These are phyloP conservation scores for Pleomassaria siparia DNA, from an alignment of 2,329 filamentous ascomycete species.

Conservation along the genomic window DNA sequence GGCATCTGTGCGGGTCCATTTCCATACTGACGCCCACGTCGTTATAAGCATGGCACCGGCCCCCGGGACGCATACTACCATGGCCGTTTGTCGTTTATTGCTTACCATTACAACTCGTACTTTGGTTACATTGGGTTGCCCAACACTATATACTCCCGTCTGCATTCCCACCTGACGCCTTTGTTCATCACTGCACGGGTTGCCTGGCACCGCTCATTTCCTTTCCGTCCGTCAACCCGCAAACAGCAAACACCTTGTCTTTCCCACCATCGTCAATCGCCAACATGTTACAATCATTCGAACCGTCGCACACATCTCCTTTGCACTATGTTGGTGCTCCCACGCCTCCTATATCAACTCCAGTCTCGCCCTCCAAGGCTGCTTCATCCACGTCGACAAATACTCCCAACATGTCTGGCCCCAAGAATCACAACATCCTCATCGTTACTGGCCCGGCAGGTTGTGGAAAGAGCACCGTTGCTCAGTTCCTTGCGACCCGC, in stretches of 20 bases:
- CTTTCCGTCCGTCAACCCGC: slow-evolving; percentile 8
- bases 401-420: slow-evolving; percentile 26
- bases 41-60: slow-evolving; percentile 25
- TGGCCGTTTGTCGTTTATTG: slow-evolving; percentile 21
- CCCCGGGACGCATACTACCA: slow-evolving; percentile 21
- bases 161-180: slow-evolving; percentile 13
- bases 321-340: slow-evolving; percentile 34
- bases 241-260: slow-evolving; percentile 2
- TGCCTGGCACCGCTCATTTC: slow-evolving; percentile 11
- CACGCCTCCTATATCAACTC: slow-evolving; percentile 31
- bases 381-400: slow-evolving; percentile 18
- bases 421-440: slow-evolving; percentile 51
- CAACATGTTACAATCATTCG: slow-evolving; percentile 41
- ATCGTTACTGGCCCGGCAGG: slow-evolving; percentile 57
- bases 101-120: slow-evolving; percentile 20
- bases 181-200: slow-evolving; percentile 8
- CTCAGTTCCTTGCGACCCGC: slow-evolving; percentile 47
- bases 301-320: slow-evolving; percentile 27
- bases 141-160: slow-evolving; percentile 30
- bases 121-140: slow-evolving; percentile 22
- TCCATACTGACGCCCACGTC: slow-evolving; percentile 18
- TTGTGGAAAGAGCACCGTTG: slow-evolving; percentile 57
- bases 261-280: not conserved
- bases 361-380: slow-evolving; percentile 26
- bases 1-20: slow-evolving; percentile 28